Evolutionary conservation across 257 asterid species (phyloP), one percentile per base, ranked within the genome.

Genomic region (Linaria vulgaris): DNA sequence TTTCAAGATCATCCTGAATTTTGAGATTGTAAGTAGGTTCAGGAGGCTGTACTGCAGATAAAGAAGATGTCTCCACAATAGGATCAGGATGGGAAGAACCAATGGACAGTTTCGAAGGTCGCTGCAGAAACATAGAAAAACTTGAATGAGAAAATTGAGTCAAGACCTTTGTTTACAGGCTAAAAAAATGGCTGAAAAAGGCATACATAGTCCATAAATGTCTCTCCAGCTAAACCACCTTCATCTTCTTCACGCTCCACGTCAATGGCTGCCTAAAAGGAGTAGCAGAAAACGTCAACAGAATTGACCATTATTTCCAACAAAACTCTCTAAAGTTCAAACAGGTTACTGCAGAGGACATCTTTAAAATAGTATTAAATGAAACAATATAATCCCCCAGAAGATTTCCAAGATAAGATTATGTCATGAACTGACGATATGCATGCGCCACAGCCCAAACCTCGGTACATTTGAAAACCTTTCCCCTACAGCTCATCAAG

Each of bases 161-260:
- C 59, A 10, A 49, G 21, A 64, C 72, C 50, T 58, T 71, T 57
- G 56, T 66, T 46, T 61, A 71, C 21, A 71, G 24, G 55, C 17
- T 63, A 46, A 56, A 47, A n/a, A 24, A 62, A 51, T 5, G 17
- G 70, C 44, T 61, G 27, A 63, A 75, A 61, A 69, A 67, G 25
- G 37, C 71, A 61, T 74, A 94, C 99, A 75, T 94, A 94, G 55
- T 94, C 99, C 58, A 65, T 90, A 85, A 94, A 94, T 57, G 99
- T 94, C 78, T 94, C 97, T 64, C 96, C 97, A 47, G 73, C 96
- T 86, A 82, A 72, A 71, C 97, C 99, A 78, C 97, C 96, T 79
- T 90, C 97, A 64, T 87, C 97, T 81, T 94, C 99, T 80, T 94
- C 99, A 21, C 95, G 86, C 78, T 94, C 99, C 72, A 94, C 96